These are phyloP conservation scores for Tripterygium wilfordii DNA, from an alignment of 177 flowering plant species.

Conservation along the genomic window DNA sequence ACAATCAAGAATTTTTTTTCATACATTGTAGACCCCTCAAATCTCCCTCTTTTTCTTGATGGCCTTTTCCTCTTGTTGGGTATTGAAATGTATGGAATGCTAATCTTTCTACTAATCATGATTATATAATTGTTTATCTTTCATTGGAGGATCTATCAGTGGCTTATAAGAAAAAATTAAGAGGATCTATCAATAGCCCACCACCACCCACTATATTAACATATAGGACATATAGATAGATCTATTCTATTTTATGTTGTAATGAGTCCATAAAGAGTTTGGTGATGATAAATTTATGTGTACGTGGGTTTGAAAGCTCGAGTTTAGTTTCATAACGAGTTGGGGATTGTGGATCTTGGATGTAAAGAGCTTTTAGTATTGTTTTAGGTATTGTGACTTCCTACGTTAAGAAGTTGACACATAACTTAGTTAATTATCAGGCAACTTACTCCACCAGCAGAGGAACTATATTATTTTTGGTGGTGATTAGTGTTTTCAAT, in stretches of 20 bases:
- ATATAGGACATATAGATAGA: background rate
- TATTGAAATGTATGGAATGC: no score
- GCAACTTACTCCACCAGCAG: constrained; percentile 23
- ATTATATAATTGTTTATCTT: background rate
- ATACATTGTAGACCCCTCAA: no score
- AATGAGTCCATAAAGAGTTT: constrained; percentile 6
- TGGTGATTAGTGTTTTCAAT: constrained; percentile 4
- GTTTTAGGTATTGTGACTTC: constrained; percentile 11
- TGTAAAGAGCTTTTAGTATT: no score
- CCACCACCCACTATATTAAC: constrained; percentile 11
- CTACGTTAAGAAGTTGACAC: constrained; percentile 12
- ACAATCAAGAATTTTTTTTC: no score
- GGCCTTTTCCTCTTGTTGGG: no score
- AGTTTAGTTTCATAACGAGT: background rate
- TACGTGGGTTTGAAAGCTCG: background rate
- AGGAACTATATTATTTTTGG: constrained; percentile 14
- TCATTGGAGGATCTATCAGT: constrained; percentile 11
- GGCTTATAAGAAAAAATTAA: constrained; percentile 3
- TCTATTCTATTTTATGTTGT: background rate
- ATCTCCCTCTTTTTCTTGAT: no score
- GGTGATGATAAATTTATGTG: no score
- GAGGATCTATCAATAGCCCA: constrained; percentile 10
- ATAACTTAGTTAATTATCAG: constrained; percentile 3
- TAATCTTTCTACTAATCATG: background rate
- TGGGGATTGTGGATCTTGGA: no score